phyloP scores from a whole-genome alignment of 139 green algal species.

The Edaphochlamys debaryana region DNA sequence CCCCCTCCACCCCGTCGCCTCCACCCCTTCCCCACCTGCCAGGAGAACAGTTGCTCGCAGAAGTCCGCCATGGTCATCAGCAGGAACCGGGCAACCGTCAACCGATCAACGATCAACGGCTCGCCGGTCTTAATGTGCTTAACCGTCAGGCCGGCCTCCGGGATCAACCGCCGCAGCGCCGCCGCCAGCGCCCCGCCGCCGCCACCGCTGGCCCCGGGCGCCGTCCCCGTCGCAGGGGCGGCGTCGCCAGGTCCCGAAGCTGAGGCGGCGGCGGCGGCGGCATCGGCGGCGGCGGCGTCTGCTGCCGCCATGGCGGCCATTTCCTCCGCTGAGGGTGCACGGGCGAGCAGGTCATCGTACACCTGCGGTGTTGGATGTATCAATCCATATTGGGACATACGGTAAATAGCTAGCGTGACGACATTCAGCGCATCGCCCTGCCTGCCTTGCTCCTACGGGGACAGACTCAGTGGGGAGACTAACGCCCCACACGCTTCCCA shows the following conservation, averaged over 20 bases:
- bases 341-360: conserved; percentile 21
- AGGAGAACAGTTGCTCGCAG: conserved; percentile 51
- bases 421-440: too few species aligned
- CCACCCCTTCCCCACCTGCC: conserved; percentile 38
- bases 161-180: conserved; percentile 5
- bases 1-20: background rate
- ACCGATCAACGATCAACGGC: conserved; percentile 38
- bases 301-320: conserved; percentile 1
- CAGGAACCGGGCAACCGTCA: conserved; percentile 40
- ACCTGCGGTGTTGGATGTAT: too few species aligned
- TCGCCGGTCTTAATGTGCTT: conserved; percentile 51
- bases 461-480: too few species aligned
- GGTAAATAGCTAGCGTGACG: too few species aligned
- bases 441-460: too few species aligned
- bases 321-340: background rate
- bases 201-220: too few species aligned
- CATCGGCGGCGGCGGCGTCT: background rate
- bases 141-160: conserved; percentile 40
- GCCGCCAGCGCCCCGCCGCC: background rate
- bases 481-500: too few species aligned
- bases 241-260: background rate
- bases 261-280: background rate
- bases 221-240: background rate
- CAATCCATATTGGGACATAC: too few species aligned
- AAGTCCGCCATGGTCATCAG: conserved; percentile 58